Evolutionary conservation across 2,329 filamentous ascomycete species (phyloP).

Genomic region (Aspergillus oerlinghausenensis): DNA sequence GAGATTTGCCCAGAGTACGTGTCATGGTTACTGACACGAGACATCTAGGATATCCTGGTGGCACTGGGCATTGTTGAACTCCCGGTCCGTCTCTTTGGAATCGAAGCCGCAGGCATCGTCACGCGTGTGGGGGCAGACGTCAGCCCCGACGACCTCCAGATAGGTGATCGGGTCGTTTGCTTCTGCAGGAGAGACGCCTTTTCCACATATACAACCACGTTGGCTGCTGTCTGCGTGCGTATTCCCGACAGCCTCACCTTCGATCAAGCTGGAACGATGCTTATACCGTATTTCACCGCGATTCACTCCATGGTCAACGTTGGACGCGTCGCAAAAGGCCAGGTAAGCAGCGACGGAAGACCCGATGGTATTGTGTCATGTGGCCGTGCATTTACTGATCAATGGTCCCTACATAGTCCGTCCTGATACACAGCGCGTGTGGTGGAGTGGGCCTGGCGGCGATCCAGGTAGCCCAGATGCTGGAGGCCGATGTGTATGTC

Average conservation of each 20-base stretch:
- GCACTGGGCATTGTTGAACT: conserved; percentile 11
- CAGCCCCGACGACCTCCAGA: conserved; percentile 2
- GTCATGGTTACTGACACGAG: too few species aligned
- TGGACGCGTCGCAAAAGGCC: conserved; percentile 1
- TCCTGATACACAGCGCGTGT: conserved; percentile 8
- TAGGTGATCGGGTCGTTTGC: conserved; percentile 22
- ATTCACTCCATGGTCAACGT: conserved; percentile 7
- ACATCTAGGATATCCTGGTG: conserved; percentile 13
- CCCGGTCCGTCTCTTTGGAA: conserved; percentile 12
- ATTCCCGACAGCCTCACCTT: conserved; percentile 3
- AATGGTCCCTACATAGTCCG: not conserved
- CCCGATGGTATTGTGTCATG: too few species aligned
- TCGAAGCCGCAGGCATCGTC: conserved; percentile 21
- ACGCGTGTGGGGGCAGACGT: conserved; percentile 17
- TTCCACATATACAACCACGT: not conserved
- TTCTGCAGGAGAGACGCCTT: not conserved
- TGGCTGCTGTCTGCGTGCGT: conserved; percentile 2
- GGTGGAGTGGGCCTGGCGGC: conserved; percentile 6
- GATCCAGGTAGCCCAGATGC: conserved; percentile 4
- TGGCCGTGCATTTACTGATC: too few species aligned
- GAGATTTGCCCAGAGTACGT: too few species aligned
- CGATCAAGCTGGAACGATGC: conserved; percentile 5
- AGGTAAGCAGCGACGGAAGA: too few species aligned
- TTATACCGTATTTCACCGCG: conserved; percentile 2
- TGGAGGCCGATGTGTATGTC: conserved; percentile 8